Percentiles rank a stretch among this genome's conserved stretches.
Conservation (phyloP, 1,139 yeast species). For the Diutina neorugosa region DNA sequence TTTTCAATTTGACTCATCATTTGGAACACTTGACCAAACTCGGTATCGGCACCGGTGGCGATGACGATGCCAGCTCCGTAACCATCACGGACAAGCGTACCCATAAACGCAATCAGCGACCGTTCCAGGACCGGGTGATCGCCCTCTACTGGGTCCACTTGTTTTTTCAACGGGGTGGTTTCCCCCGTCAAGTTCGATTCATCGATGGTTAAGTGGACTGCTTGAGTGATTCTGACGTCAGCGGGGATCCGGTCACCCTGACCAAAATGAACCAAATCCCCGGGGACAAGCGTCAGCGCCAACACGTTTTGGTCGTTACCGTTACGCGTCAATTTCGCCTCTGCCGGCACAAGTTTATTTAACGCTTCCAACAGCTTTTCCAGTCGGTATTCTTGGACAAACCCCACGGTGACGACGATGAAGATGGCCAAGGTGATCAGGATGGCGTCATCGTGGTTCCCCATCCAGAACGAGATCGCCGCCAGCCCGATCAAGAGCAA, state of each 20-base stretch:
- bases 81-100: conserved; percentile 89
- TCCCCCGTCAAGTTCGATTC: conserved; percentile 94
- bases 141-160: conserved; percentile 15
- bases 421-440: conserved; percentile 79
- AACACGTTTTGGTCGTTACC: conserved; percentile 65
- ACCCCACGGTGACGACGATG: conserved; percentile 90
- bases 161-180: conserved; percentile 70
- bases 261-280: conserved; percentile 76
- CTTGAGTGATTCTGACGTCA: conserved; percentile 67
- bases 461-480: conserved; percentile 72
- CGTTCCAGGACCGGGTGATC: conserved; percentile 45
- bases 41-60: conserved; percentile 79
- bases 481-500: conserved; percentile 83
- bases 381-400: conserved; percentile 89
- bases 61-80: conserved; percentile 89
- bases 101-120: conserved; percentile 80
- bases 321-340: conserved; percentile 77
- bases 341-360: conserved; percentile 85
- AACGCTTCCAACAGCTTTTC: conserved; percentile 89
- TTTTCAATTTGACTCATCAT: conserved; percentile 92
- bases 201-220: conserved; percentile 72
- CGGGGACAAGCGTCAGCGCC: conserved; percentile 85
- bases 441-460: conserved; percentile 85
- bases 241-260: conserved; percentile 97
- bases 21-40: conserved; percentile 77